A percentile compares a stretch with the other conserved stretches of the same genome.
Conservation (phyloP, 345 rosid genomes). For the Clarkia xantiana region DNA sequence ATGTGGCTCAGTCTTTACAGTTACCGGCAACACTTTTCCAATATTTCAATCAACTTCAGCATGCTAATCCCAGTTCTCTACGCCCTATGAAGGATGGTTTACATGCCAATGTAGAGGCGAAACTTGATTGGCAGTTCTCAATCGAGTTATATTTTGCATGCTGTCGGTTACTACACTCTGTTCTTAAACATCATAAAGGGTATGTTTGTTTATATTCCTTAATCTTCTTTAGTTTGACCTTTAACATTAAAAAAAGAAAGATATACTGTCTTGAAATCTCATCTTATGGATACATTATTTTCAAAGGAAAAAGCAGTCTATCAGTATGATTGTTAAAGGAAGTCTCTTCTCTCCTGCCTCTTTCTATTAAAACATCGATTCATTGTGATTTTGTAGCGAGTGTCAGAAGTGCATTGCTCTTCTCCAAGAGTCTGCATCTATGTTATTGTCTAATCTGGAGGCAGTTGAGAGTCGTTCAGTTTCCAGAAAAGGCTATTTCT, state of each 20-base stretch:
- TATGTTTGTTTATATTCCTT: conserved; percentile 11
- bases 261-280: neutral
- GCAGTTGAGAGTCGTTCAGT: conserved; percentile 20
- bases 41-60: conserved; percentile 26
- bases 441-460: conserved; percentile 68
- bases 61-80: conserved; percentile 10
- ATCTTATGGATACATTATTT: no score
- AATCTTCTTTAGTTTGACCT: neutral
- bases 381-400: conserved; percentile 36
- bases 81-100: conserved; percentile 11
- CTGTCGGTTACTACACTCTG: conserved; percentile 58
- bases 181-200: conserved; percentile 78
- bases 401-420: conserved; percentile 48
- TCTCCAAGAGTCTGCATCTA: conserved; percentile 54
- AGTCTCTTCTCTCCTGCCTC: neutral
- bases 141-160: conserved; percentile 43
- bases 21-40: conserved; percentile 59
- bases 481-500: conserved; percentile 22
- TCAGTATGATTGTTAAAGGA: no score
- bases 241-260: neutral
- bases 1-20: conserved; percentile 51
- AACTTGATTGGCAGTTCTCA: conserved; percentile 43
- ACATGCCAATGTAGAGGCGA: conserved; percentile 12
- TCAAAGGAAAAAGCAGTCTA: no score
- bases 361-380: conserved; percentile 6